Evolutionary conservation across 2,329 filamentous ascomycete genomes (phyloP).

Genomic region (Zasmidium angulare): DNA sequence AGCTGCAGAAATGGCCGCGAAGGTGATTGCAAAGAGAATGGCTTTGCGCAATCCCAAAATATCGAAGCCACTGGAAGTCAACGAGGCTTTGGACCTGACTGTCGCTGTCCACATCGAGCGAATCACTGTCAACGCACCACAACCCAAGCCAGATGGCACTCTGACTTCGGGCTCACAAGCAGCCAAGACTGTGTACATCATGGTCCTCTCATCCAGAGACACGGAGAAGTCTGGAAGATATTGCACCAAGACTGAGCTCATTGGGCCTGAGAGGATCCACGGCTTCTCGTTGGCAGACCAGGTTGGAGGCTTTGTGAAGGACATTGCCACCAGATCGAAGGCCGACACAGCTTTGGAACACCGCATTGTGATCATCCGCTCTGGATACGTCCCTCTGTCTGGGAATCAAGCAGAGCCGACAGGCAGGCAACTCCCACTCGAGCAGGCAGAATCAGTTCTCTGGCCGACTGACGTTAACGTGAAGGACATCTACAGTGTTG

Average conservation of each 20-base stretch:
- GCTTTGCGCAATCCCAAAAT: not conserved
- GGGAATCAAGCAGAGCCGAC: too few species aligned
- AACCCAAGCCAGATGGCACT: not conserved
- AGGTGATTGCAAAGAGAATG: not conserved
- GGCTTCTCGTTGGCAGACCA: not conserved
- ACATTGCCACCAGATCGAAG: not conserved
- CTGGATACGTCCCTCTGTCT: not conserved
- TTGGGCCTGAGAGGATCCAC: not conserved
- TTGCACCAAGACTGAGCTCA: not conserved
- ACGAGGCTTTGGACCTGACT: not conserved
- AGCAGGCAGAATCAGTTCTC: not conserved
- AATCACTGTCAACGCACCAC: not conserved
- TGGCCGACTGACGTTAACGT: not conserved
- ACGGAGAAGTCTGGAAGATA: not conserved
- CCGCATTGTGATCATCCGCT: not conserved
- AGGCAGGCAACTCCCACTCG: too few species aligned
- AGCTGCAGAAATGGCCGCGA: not conserved
- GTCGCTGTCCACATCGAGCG: not conserved
- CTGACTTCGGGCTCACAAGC: not conserved
- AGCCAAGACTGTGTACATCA: not conserved
- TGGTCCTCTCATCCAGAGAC: not conserved
- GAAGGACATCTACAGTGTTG: not conserved
- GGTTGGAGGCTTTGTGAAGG: not conserved
- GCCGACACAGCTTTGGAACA: not conserved
- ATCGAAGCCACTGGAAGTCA: not conserved